Evolutionary conservation across 768 basidiomycete genomes (phyloP).

Genomic region (Lanmaoa rubissima): DNA sequence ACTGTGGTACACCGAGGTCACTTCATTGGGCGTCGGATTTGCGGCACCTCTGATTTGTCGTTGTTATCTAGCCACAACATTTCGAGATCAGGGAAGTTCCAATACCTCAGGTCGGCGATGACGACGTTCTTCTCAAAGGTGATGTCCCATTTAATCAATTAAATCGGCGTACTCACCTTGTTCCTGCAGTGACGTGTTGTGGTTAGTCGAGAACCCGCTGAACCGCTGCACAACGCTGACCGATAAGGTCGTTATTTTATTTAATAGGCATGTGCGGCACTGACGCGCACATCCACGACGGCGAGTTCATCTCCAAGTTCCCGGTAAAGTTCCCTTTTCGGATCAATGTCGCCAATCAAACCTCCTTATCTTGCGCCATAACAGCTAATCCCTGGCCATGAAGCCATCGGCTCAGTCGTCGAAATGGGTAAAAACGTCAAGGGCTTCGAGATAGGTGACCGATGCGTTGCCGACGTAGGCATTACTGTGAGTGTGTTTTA

Average conservation of each 20-base stretch:
- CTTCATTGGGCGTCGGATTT: slow-evolving; percentile 8
- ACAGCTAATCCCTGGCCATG: slow-evolving; percentile 72
- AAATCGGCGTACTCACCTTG: slow-evolving; percentile 1
- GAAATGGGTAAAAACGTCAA: slow-evolving; percentile 79
- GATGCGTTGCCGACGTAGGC: slow-evolving; percentile 81
- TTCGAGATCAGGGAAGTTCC: slow-evolving; percentile 69
- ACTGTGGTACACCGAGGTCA: slow-evolving; percentile 66
- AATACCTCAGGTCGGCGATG: slow-evolving; percentile 60
- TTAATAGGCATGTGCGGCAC: slow-evolving; percentile 54
- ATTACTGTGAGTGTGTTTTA: slow-evolving; percentile 49
- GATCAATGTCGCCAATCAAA: slow-evolving; percentile 21
- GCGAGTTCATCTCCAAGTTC: slow-evolving; percentile 65
- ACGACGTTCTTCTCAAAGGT: slow-evolving; percentile 79
- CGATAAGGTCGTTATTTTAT: neutral
- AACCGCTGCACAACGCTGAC: neutral
- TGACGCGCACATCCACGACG: slow-evolving; percentile 64
- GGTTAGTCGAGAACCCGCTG: slow-evolving; percentile 29
- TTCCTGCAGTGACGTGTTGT: slow-evolving; percentile 39
- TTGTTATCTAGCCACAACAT: slow-evolving; percentile 50
- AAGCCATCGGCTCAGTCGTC: slow-evolving; percentile 70
- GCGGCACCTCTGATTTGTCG: slow-evolving; percentile 9
- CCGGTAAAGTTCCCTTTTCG: slow-evolving; percentile 34
- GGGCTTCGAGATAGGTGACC: slow-evolving; percentile 74
- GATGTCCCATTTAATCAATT: slow-evolving; percentile 3
- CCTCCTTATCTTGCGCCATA: slow-evolving; percentile 8